Evolutionary conservation across 257 asterid genomes (phyloP), one percentile per base, ranked within the genome.

Genomic region (Solanum sejunctum): DNA sequence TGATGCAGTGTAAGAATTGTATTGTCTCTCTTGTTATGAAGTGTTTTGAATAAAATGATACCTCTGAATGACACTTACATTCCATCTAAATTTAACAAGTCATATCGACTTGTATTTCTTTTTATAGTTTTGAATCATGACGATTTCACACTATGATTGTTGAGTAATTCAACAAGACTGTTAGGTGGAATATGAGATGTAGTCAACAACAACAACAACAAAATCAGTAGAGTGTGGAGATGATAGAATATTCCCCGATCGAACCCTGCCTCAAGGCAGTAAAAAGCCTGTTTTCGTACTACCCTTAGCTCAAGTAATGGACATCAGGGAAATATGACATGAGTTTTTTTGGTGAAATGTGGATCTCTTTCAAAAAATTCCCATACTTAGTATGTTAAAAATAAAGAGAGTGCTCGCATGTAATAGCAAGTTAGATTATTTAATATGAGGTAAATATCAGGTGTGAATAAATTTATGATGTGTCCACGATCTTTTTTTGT

Each of bases 271-370:
- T 28, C 32, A 28, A 28, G 32, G 36, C 3, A 3, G 36, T 32
- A 56, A n/a, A 56, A 2, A 56, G 61, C 21, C 0, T 17, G 2
- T 56, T 17, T 56, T 17, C 1, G 61, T 0, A 56, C 17, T 16
- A 56, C 7, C 0, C 1, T 56, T 17, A 10, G 61, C 10, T 2
- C 21, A 10, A 56, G 0, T 56, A 56, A 17, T 3, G 18, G 17
- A 56, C 5, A 56, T 56, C 18, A 56, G 61, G 8, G 21, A n/a
- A 17, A 17, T 56, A 17, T 17, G 61, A 0, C 20, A 56, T 55
- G 60, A 17, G 10, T 55, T 10, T 0, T 55, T 15, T n/a, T 2
- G 15, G 58, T 54, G 16, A 54, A 15, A 15, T 15, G 60, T 55
- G 8, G 60, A 55, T 55, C 21, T 7, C 21, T 55, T 21, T 55